These are phyloP conservation scores for Ogataea nakhonphanomensis DNA, from an alignment of 805 yeast species.

Conservation along the genomic window DNA sequence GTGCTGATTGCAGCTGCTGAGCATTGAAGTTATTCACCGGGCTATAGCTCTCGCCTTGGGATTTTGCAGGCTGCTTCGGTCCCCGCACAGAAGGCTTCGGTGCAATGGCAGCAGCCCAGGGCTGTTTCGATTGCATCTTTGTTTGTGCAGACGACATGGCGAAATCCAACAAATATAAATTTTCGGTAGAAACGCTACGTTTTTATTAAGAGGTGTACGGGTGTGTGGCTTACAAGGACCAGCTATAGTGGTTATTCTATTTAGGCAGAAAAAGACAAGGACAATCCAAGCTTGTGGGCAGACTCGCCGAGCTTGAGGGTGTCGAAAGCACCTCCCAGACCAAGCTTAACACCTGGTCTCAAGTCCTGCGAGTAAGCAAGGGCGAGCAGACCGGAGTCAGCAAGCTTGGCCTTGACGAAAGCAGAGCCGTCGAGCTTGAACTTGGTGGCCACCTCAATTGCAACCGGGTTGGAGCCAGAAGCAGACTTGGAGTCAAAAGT, in stretches of 20 bases:
- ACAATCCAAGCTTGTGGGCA: conserved; percentile 96
- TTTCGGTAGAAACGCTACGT: too few species aligned
- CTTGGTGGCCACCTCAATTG: conserved; percentile 94
- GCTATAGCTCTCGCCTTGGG: conserved; percentile 6
- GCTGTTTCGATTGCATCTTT: conserved; percentile 15
- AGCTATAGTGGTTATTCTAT: conserved; percentile 1
- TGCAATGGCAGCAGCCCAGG: conserved; percentile 18
- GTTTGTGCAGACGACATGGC: conserved; percentile 11
- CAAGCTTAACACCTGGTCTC: conserved; percentile 94
- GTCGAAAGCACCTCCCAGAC: conserved; percentile 95
- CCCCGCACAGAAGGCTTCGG: conserved; percentile 6
- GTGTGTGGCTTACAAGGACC: background rate
- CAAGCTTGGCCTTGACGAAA: conserved; percentile 93
- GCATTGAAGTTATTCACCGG: conserved; percentile 22
- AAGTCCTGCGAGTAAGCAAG: conserved; percentile 90
- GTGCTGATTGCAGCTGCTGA: conserved; percentile 15
- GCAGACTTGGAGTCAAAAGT: conserved; percentile 82
- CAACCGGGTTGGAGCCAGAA: conserved; percentile 74
- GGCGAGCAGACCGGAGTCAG: conserved; percentile 93
- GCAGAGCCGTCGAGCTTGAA: conserved; percentile 84
- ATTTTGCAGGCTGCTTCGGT: conserved; percentile 12
- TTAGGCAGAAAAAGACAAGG: conserved; percentile 89
- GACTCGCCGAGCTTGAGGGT: conserved; percentile 94
- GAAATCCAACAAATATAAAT: too few species aligned
- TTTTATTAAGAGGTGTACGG: conserved; percentile 2